Evolutionary conservation across 2,329 filamentous ascomycete species (phyloP).

Genomic region (Cladosporium cucumerinum): DNA sequence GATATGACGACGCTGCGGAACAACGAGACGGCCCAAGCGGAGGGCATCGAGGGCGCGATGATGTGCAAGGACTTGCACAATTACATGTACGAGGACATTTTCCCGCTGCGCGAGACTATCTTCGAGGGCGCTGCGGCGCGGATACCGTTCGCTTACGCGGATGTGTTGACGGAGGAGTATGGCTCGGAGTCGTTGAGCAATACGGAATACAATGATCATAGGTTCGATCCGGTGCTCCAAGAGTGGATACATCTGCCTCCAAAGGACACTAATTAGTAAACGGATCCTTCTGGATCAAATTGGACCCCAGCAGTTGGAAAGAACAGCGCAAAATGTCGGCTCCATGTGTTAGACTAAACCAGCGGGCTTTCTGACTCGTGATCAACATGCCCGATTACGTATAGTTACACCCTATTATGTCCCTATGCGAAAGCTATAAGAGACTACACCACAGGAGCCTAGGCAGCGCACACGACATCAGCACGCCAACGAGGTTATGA

Average conservation of each 20-base stretch:
- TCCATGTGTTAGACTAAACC: not conserved
- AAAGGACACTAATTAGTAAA: not conserved
- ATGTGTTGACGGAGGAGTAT: constrained; percentile 55
- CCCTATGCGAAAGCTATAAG: not conserved
- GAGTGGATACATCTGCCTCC: constrained; percentile 29
- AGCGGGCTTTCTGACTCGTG: too few species aligned
- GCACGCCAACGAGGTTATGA: not conserved
- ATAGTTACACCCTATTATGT: not conserved
- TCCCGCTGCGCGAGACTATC: constrained; percentile 52
- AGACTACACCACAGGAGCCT: not conserved
- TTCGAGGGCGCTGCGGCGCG: constrained; percentile 55
- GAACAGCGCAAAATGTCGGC: not conserved
- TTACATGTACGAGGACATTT: constrained; percentile 54
- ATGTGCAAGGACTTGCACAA: constrained; percentile 58
- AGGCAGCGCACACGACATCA: not conserved
- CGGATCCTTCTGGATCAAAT: not conserved
- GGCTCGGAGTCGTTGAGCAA: constrained; percentile 48
- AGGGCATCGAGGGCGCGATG: constrained; percentile 43
- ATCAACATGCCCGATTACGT: too few species aligned
- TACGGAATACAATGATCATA: constrained; percentile 44
- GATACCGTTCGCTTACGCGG: constrained; percentile 56
- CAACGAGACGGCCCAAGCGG: constrained; percentile 39
- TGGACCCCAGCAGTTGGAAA: not conserved
- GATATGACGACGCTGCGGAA: constrained; percentile 58
- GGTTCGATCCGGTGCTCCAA: constrained; percentile 37